These are phyloP conservation scores for Aegilops speltoides DNA, from an alignment of 176 grass and related monocot genomes.

Conservation along the genomic window DNA sequence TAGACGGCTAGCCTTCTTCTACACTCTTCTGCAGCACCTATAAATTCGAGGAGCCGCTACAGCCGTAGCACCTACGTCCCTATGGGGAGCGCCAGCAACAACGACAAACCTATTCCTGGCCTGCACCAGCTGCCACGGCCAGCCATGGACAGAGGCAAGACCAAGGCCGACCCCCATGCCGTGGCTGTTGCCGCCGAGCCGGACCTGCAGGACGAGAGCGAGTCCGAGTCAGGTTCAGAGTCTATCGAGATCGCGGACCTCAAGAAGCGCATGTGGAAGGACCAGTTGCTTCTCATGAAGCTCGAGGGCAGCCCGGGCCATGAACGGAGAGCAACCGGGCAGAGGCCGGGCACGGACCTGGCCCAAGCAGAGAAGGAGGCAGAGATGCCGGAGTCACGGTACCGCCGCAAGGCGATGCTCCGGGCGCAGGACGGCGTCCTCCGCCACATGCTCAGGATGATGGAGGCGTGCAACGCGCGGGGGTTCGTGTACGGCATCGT, in stretches of 20 bases:
- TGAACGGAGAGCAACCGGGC: background rate
- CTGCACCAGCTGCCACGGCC: background rate
- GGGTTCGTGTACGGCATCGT: conserved; percentile 56
- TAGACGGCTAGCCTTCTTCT: conserved; percentile 23
- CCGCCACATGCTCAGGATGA: conserved; percentile 55
- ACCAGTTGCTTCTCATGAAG: conserved; percentile 45
- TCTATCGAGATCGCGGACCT: conserved; percentile 50
- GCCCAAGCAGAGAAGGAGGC: background rate
- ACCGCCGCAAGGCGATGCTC: conserved; percentile 49
- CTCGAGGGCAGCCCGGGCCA: conserved; percentile 14
- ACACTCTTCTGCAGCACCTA: conserved; percentile 24
- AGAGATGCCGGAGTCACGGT: conserved; percentile 23
- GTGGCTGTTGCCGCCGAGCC: background rate
- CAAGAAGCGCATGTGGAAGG: conserved; percentile 59
- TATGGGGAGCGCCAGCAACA: background rate
- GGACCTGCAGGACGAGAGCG: conserved; percentile 12
- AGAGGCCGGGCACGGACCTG: background rate
- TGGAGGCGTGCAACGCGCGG: conserved; percentile 48
- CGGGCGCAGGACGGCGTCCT: conserved; percentile 48
- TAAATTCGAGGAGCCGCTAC: background rate
- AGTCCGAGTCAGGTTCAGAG: conserved; percentile 36
- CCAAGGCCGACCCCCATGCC: background rate
- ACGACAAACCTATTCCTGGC: background rate
- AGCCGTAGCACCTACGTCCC: background rate
- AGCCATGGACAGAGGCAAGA: background rate